Conservation (phyloP, 2,329 filamentous ascomycete genomes). For the Trichoderma simmonsii region DNA sequence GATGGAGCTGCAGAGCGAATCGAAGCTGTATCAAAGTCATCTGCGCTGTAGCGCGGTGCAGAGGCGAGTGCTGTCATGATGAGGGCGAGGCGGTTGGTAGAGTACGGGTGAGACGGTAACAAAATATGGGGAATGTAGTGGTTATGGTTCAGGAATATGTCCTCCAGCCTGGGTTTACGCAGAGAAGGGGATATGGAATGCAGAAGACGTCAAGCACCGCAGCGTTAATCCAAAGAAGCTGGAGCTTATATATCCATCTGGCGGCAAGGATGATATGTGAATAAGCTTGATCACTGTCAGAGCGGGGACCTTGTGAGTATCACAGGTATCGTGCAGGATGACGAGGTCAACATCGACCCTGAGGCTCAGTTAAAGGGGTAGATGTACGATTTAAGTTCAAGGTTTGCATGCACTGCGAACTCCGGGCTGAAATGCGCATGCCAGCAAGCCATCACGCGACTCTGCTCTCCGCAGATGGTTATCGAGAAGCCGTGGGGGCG, state of each 20-base stretch:
- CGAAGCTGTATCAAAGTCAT: slow-evolving; percentile 66
- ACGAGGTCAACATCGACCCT: neutral
- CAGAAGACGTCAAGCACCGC: neutral
- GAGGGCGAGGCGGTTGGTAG: slow-evolving; percentile 1
- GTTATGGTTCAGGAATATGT: neutral
- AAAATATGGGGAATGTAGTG: neutral
- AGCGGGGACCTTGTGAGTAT: neutral
- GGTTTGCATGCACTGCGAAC: neutral
- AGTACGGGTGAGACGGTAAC: neutral
- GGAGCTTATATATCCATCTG: neutral
- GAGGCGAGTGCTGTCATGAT: slow-evolving; percentile 33
- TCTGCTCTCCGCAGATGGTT: neutral
- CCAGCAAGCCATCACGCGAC: slow-evolving; percentile 1
- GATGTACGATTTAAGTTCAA: neutral
- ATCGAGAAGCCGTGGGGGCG: slow-evolving; percentile 2
- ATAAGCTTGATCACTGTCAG: neutral
- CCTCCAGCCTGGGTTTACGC: neutral
- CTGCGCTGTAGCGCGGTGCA: slow-evolving; percentile 38
- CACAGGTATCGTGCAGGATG: neutral
- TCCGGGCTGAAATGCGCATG: neutral
- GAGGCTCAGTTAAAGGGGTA: neutral
- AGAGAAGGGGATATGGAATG: neutral
- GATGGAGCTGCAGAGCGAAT: slow-evolving; percentile 66
- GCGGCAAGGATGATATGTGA: neutral
- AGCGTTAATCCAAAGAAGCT: neutral